Evolutionary conservation across 2,329 filamentous ascomycete species (phyloP).

Genomic region (Macrophomina pseudophaseolina): DNA sequence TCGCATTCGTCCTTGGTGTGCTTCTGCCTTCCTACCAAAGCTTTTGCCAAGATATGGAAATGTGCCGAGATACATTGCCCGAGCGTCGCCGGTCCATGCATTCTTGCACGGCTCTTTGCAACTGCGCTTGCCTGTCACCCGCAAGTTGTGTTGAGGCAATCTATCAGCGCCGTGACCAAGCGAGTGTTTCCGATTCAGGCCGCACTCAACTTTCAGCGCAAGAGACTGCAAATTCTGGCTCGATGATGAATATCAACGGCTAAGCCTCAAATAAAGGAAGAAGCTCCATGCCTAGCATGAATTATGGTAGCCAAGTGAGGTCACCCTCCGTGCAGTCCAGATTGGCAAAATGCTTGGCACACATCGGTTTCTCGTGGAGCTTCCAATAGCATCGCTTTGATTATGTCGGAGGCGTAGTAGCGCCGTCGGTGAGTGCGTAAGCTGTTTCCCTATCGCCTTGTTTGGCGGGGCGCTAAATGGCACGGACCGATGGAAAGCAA

Average conservation of each 20-base stretch:
- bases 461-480: background rate
- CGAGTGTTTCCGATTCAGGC: too few relatives aligned
- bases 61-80: background rate
- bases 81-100: background rate
- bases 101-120: background rate
- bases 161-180: too few relatives aligned
- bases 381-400: background rate
- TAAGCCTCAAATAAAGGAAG: background rate
- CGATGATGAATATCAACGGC: background rate
- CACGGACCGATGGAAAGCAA: background rate
- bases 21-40: slow-evolving; percentile 8
- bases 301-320: background rate
- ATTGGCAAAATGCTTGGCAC: background rate
- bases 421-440: slow-evolving; percentile 21
- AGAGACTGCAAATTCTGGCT: background rate
- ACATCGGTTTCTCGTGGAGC: background rate
- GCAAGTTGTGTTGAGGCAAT: too few relatives aligned
- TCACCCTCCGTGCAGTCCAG: background rate
- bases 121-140: too few relatives aligned
- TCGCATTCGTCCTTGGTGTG: background rate
- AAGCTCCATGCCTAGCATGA: background rate
- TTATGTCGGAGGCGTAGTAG: background rate
- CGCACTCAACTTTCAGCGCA: too few relatives aligned
- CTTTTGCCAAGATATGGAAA: background rate
- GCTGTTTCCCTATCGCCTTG: background rate